phyloP scores from a whole-genome alignment of 2,329 filamentous ascomycete species.

The Neofusicoccum kwambonambiense region DNA sequence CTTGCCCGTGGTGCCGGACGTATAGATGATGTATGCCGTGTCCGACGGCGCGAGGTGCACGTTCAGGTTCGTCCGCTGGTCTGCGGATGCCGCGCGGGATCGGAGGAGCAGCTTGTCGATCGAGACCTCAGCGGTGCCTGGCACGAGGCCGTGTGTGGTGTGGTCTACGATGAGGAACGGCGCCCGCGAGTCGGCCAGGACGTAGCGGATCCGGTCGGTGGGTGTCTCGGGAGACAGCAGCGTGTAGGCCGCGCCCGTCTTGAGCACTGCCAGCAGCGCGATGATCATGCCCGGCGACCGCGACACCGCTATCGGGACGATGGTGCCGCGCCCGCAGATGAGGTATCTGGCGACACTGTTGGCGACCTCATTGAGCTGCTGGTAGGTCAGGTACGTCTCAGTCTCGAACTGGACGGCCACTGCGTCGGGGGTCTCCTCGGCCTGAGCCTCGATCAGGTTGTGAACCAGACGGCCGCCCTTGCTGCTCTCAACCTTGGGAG shows the following conservation, averaged over 20 bases:
- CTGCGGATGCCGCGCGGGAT: too few species aligned
- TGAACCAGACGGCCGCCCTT: too few species aligned
- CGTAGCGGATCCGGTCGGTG: conserved; percentile 37
- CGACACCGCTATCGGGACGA: conserved; percentile 29
- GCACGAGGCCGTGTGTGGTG: background rate
- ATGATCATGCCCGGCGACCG: conserved; percentile 21
- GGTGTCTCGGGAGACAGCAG: conserved; percentile 24
- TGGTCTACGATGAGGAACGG: background rate
- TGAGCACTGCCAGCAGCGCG: conserved; percentile 27
- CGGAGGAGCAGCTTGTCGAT: too few species aligned
- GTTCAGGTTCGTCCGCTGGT: too few species aligned
- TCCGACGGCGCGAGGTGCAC: too few species aligned
- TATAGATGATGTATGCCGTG: conserved; percentile 11
- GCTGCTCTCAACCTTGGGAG: too few species aligned
- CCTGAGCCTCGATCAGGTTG: too few species aligned
- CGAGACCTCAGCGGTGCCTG: too few species aligned
- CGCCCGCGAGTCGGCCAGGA: background rate
- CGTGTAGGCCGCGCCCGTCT: conserved; percentile 50
- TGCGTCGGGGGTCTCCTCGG: background rate
- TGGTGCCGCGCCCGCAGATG: conserved; percentile 21
- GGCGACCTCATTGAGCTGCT: background rate
- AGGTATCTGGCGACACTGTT: background rate
- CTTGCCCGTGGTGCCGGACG: conserved; percentile 5
- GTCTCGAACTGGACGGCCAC: background rate
- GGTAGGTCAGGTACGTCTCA: background rate